Conservation (phyloP, 2,329 filamentous ascomycete genomes). For the Pseudopithomyces maydicus region DNA sequence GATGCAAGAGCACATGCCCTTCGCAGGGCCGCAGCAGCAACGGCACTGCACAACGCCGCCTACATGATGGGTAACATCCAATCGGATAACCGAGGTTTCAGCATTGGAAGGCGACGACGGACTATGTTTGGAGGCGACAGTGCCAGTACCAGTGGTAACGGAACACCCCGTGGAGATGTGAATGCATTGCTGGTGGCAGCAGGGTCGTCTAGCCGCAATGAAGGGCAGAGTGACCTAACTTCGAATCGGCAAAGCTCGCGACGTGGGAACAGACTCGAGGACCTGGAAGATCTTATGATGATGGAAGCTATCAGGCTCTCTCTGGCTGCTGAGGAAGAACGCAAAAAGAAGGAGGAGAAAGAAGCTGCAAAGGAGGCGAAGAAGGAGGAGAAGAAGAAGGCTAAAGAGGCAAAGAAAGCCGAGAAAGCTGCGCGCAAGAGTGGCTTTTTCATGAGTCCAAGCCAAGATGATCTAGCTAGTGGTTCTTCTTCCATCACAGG, state of each 20-base stretch:
- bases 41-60: constrained; percentile 90
- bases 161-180: constrained; percentile 48
- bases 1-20: constrained; percentile 84
- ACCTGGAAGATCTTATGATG: constrained; percentile 98
- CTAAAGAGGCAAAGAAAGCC: constrained; percentile 67
- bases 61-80: constrained; percentile 76
- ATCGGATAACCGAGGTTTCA: constrained; percentile 57
- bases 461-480: constrained; percentile 49
- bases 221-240: constrained; percentile 43
- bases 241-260: constrained; percentile 57
- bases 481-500: constrained; percentile 39
- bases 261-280: constrained; percentile 70
- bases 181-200: constrained; percentile 31
- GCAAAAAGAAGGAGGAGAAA: constrained; percentile 84
- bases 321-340: constrained; percentile 89
- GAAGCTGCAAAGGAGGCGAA: constrained; percentile 82
- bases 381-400: constrained; percentile 79
- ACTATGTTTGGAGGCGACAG: constrained; percentile 58
- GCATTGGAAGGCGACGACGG: constrained; percentile 51
- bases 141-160: constrained; percentile 50
- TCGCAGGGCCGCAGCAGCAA: constrained; percentile 86
- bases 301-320: constrained; percentile 93
- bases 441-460: constrained; percentile 58
- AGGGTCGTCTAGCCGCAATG: constrained; percentile 35
- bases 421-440: constrained; percentile 71